These are phyloP conservation scores for Berkeleyomyces rouxiae DNA, from an alignment of 2,329 filamentous ascomycete genomes.

Conservation along the genomic window DNA sequence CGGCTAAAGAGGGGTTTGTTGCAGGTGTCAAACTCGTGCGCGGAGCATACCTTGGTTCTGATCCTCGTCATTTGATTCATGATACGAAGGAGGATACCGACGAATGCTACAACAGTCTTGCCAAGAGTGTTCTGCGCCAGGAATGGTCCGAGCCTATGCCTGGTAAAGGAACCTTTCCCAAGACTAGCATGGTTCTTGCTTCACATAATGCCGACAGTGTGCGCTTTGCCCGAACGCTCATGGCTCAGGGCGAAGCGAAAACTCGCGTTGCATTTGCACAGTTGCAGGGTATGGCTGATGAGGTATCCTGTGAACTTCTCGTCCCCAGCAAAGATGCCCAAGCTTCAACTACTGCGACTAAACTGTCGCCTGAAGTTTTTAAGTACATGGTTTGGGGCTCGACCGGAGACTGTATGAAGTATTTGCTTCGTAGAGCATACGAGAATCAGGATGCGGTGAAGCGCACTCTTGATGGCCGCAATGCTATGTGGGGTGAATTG, in stretches of 20 bases:
- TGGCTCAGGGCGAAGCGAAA: constrained; percentile 28
- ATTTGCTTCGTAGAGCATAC: constrained; percentile 43
- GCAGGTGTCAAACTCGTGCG: constrained; percentile 62
- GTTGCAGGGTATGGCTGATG: constrained; percentile 90
- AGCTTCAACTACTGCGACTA: constrained; percentile 1
- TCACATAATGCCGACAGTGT: constrained; percentile 70
- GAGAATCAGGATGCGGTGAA: constrained; percentile 59
- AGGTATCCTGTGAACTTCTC: constrained; percentile 55
- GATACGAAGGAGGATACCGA: constrained; percentile 58
- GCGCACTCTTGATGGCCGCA: constrained; percentile 42
- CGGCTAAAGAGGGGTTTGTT: constrained; percentile 42
- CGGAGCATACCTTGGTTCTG: constrained; percentile 55
- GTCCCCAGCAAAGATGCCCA: constrained; percentile 8
- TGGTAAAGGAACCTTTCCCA: constrained; percentile 33
- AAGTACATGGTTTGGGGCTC: constrained; percentile 57
- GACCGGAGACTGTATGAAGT: constrained; percentile 71
- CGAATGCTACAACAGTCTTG: constrained; percentile 53
- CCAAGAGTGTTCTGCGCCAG: constrained; percentile 47
- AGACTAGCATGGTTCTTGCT: constrained; percentile 53
- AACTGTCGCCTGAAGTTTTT: constrained; percentile 28
- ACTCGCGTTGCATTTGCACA: constrained; percentile 39
- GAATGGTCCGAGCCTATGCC: constrained; percentile 36
- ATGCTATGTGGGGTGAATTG: constrained; percentile 47
- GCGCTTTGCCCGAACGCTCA: constrained; percentile 34
- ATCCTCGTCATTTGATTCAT: constrained; percentile 53